Evolutionary conservation across 768 basidiomycete genomes (phyloP).

Genomic region (Russula foetens): DNA sequence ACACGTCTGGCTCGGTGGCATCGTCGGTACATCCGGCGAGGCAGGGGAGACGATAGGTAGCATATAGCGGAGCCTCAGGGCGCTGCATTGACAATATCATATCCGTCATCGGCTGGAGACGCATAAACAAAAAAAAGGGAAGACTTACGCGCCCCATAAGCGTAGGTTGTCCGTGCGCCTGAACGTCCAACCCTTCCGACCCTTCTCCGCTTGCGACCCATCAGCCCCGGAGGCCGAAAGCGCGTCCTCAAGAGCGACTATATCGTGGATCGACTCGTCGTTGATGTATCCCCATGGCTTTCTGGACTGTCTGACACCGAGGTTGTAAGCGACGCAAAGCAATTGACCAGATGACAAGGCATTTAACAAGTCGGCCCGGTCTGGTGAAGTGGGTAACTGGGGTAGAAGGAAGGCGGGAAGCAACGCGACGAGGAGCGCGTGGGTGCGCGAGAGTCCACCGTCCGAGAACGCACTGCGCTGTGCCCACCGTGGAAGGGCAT

Average conservation of each 20-base stretch:
- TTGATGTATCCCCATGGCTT: constrained; percentile 88
- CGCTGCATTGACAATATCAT: constrained; percentile 32
- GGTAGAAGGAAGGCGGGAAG: constrained; percentile 48
- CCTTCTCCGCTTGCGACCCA: constrained; percentile 29
- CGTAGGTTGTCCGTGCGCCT: constrained; percentile 79
- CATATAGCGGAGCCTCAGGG: constrained; percentile 75
- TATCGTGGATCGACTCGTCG: constrained; percentile 69
- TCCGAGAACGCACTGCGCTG: constrained; percentile 44
- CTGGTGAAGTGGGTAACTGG: constrained; percentile 29
- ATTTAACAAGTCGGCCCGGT: constrained; percentile 36
- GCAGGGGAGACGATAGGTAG: constrained; percentile 57
- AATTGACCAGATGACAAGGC: constrained; percentile 69
- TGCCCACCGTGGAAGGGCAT: constrained; percentile 75
- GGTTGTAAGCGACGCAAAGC: constrained; percentile 75
- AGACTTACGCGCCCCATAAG: constrained; percentile 73
- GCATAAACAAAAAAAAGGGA: not conserved
- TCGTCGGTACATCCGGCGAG: constrained; percentile 27
- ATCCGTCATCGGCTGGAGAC: not conserved
- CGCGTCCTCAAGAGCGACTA: constrained; percentile 54
- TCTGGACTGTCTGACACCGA: constrained; percentile 67
- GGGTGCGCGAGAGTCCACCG: constrained; percentile 53
- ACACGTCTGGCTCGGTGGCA: constrained; percentile 20
- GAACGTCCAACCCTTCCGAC: constrained; percentile 72
- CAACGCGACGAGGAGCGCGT: constrained; percentile 50
- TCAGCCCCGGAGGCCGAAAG: constrained; percentile 30